Evolutionary conservation across 441 rosid species (phyloP).

Genomic region (Melastoma candidum): DNA sequence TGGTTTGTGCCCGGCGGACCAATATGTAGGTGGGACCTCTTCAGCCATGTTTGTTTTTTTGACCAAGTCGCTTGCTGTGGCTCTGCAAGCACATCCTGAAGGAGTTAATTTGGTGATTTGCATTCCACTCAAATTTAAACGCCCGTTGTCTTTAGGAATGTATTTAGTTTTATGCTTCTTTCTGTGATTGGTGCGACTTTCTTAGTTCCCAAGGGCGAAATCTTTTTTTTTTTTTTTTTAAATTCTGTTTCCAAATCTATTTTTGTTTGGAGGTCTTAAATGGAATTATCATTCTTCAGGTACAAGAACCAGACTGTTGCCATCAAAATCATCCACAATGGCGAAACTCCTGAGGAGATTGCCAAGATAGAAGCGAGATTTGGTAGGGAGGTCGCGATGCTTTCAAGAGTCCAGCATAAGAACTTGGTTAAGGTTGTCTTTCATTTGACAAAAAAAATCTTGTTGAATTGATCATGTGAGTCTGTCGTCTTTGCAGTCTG

Average conservation of each 20-base stretch:
- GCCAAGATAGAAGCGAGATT: slow-evolving; percentile 44
- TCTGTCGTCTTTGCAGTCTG: neutral
- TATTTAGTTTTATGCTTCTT: too few species aligned
- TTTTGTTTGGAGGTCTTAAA: neutral
- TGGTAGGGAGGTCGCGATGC: slow-evolving; percentile 52
- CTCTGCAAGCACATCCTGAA: neutral
- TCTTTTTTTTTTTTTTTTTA: neutral
- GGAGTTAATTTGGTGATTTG: too few species aligned
- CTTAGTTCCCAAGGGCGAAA: too few species aligned
- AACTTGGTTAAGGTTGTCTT: slow-evolving; percentile 46
- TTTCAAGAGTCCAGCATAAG: slow-evolving; percentile 51
- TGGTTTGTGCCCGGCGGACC: neutral
- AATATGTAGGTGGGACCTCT: too few species aligned
- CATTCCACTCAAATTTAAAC: too few species aligned
- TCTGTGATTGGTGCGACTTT: too few species aligned
- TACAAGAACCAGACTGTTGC: slow-evolving; percentile 57
- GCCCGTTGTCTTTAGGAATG: too few species aligned
- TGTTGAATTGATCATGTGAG: neutral
- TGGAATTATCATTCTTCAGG: slow-evolving; percentile 17
- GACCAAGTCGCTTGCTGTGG: neutral
- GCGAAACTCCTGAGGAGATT: slow-evolving; percentile 46
- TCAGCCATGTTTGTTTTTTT: neutral
- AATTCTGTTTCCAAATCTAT: neutral
- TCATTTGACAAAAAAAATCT: neutral
- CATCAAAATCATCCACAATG: slow-evolving; percentile 43